phyloP scores from a whole-genome alignment of 306 rosid genomes.

The Quercus dentata region DNA sequence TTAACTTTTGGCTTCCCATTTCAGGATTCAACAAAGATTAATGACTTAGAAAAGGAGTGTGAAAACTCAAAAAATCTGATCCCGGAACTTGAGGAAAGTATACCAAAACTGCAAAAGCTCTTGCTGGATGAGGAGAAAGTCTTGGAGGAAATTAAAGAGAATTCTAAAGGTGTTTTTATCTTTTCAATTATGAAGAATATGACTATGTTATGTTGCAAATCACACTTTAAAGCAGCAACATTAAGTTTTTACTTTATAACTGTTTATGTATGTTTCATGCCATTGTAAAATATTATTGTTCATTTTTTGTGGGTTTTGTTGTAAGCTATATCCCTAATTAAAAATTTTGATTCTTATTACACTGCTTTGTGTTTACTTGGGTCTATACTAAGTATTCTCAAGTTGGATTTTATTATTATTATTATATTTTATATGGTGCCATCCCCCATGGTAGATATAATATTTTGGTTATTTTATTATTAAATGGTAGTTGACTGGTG shows the following conservation, averaged over 20 bases:
- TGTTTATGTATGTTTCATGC: neutral
- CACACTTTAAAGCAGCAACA: neutral
- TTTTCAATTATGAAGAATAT: conserved; percentile 7
- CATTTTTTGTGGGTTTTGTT: neutral
- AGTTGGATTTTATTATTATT: neutral
- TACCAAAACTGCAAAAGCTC: conserved; percentile 71
- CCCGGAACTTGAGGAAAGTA: conserved; percentile 71
- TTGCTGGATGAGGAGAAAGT: conserved; percentile 74
- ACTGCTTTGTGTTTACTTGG: too few relatives aligned
- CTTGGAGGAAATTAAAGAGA: conserved; percentile 78
- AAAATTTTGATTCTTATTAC: too few relatives aligned
- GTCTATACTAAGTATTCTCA: neutral
- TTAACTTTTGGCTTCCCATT: conserved; percentile 25
- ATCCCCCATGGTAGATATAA: neutral
- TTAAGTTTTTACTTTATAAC: too few relatives aligned
- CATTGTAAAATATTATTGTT: neutral
- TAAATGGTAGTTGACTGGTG: neutral
- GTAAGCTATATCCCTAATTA: neutral
- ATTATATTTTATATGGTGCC: neutral
- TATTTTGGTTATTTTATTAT: neutral
- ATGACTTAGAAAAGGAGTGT: conserved; percentile 58
- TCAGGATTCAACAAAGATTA: conserved; percentile 75
- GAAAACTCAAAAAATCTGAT: conserved; percentile 69
- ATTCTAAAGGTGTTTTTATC: conserved; percentile 59
- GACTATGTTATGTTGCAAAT: conserved; percentile 4